Conservation (phyloP, 805 yeast genomes). For the Komagataella pseudopastoris region DNA sequence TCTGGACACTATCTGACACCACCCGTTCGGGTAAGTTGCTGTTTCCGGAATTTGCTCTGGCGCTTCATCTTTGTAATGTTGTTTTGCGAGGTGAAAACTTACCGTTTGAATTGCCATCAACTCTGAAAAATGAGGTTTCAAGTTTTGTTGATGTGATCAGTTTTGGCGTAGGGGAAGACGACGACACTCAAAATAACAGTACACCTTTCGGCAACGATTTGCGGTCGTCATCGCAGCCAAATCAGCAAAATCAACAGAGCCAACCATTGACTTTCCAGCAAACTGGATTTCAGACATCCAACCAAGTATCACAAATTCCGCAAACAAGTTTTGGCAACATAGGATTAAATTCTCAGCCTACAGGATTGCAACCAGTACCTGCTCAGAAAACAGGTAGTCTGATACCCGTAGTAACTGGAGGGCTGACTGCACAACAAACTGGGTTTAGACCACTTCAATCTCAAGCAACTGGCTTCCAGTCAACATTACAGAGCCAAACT, state of each 20-base stretch:
- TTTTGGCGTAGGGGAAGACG: constrained; percentile 47
- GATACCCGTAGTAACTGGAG: constrained; percentile 20
- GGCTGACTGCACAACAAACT: constrained; percentile 16
- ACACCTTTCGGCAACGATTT: constrained; percentile 11
- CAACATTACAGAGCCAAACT: constrained; percentile 6
- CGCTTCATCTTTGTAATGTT: constrained; percentile 74
- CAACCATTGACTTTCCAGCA: constrained; percentile 30
- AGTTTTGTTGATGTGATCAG: constrained; percentile 84
- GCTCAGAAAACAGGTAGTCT: constrained; percentile 64
- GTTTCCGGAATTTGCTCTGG: constrained; percentile 90
- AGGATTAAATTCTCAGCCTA: constrained; percentile 20
- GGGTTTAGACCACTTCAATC: constrained; percentile 12
- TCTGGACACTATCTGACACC: constrained; percentile 89
- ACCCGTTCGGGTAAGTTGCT: constrained; percentile 72
- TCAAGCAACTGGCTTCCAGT: constrained; percentile 7
- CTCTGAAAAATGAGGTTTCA: constrained; percentile 69
- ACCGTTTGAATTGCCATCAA: constrained; percentile 60
- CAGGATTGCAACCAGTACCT: constrained; percentile 34
- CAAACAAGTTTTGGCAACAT: neutral
- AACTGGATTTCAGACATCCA: constrained; percentile 26
- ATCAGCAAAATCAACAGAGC: constrained; percentile 1
- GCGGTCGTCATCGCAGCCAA: constrained; percentile 15
- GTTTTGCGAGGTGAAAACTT: constrained; percentile 67
- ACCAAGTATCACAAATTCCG: neutral
- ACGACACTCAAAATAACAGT: constrained; percentile 20